phyloP scores from a whole-genome alignment of 768 basidiomycete genomes.

The Russula sp. region DNA sequence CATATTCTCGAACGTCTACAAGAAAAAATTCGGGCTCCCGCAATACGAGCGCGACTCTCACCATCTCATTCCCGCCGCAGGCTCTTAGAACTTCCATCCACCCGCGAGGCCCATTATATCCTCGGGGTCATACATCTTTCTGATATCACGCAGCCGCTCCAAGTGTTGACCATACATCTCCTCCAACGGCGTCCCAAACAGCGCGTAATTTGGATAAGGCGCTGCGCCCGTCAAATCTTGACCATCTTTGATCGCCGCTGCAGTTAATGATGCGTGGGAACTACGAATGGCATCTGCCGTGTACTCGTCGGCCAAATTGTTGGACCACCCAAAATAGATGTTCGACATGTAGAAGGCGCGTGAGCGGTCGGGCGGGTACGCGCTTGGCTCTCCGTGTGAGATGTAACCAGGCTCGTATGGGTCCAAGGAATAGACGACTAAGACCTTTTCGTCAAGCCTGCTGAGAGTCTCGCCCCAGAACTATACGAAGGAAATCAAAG shows the following conservation, averaged over 20 bases:
- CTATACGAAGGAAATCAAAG: constrained; percentile 26
- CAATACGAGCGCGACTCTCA: no score
- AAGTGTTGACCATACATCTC: not conserved
- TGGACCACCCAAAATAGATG: constrained; percentile 39
- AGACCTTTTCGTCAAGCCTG: constrained; percentile 34
- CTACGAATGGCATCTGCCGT: not conserved
- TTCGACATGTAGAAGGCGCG: constrained; percentile 2
- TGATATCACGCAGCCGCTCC: not conserved
- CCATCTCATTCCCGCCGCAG: not conserved
- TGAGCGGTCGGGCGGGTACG: constrained; percentile 23
- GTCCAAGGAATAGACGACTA: constrained; percentile 36
- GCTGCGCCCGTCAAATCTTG: not conserved
- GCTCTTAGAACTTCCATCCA: not conserved
- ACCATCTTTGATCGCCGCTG: not conserved
- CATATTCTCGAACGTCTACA: no score
- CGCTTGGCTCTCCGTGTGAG: constrained; percentile 17
- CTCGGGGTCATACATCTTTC: not conserved
- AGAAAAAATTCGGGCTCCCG: no score
- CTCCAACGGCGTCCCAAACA: not conserved
- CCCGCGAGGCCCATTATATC: constrained; percentile 4
- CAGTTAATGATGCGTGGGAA: not conserved
- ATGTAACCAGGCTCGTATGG: constrained; percentile 8
- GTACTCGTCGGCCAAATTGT: constrained; percentile 33
- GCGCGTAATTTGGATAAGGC: not conserved
- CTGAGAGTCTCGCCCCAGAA: constrained; percentile 41